Evolutionary conservation across 495 filamentous ascomycete species (phyloP).

Genomic region (Penicillium bialowiezense): DNA sequence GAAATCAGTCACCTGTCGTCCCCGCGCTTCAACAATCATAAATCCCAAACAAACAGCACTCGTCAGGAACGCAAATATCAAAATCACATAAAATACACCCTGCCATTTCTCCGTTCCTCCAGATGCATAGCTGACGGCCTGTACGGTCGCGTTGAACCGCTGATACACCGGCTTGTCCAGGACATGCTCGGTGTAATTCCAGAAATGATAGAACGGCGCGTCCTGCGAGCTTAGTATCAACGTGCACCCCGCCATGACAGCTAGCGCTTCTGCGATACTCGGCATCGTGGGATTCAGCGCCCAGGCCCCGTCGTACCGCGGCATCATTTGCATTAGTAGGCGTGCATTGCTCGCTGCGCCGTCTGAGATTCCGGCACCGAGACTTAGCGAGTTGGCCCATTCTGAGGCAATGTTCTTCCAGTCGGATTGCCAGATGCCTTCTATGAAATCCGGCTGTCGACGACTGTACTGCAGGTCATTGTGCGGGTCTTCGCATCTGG

Average conservation of each 20-base stretch:
- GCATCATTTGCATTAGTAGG: constrained; percentile 56
- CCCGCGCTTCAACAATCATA: constrained; percentile 44
- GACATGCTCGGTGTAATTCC: constrained; percentile 45
- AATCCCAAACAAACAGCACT: constrained; percentile 61
- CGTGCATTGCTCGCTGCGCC: constrained; percentile 60
- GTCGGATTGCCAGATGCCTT: constrained; percentile 36
- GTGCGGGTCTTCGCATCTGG: constrained; percentile 54
- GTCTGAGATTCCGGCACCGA: constrained; percentile 58
- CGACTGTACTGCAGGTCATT: constrained; percentile 52
- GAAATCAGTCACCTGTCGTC: constrained; percentile 67
- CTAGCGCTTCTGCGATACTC: constrained; percentile 63
- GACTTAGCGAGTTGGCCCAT: constrained; percentile 55
- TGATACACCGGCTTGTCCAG: constrained; percentile 42
- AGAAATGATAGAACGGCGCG: constrained; percentile 56
- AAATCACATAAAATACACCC: constrained; percentile 58
- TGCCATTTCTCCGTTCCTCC: constrained; percentile 57
- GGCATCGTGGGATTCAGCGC: constrained; percentile 45
- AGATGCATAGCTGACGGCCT: constrained; percentile 60
- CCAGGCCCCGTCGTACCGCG: constrained; percentile 13
- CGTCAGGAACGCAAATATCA: constrained; percentile 58
- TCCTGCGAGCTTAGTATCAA: constrained; percentile 51
- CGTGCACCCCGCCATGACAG: constrained; percentile 63
- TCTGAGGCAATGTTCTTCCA: constrained; percentile 58
- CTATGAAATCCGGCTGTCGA: constrained; percentile 29
- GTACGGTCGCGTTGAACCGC: constrained; percentile 55